Conservation (phyloP, 768 basidiomycete species). For the Auricularia sp. region DNA sequence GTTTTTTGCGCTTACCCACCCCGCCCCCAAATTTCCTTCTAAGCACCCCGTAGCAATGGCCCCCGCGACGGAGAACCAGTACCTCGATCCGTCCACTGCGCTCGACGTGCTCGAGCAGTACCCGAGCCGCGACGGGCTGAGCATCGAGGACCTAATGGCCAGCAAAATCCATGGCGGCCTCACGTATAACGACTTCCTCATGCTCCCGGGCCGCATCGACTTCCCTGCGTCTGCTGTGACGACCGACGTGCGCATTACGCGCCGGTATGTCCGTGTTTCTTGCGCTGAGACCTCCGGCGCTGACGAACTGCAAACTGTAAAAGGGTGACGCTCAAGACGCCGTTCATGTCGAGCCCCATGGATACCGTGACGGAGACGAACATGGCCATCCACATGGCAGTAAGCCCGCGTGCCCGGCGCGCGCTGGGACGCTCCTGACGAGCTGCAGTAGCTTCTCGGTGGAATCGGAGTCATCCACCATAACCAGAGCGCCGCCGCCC, state of each 20-base stretch:
- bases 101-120: slow-evolving; percentile 69
- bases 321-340: slow-evolving; percentile 86
- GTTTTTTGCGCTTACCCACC: not conserved
- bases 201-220: slow-evolving; percentile 92
- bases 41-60: slow-evolving; percentile 7
- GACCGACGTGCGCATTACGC: slow-evolving; percentile 79
- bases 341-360: slow-evolving; percentile 97
- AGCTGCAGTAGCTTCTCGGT: slow-evolving; percentile 57
- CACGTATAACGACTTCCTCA: slow-evolving; percentile 94
- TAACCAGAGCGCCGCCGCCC: slow-evolving; percentile 73
- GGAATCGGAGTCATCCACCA: slow-evolving; percentile 98
- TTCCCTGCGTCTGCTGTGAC: slow-evolving; percentile 74
- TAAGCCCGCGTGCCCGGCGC: slow-evolving; percentile 9
- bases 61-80: slow-evolving; percentile 12
- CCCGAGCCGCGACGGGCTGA: slow-evolving; percentile 66
- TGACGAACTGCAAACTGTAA: not conserved
- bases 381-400: slow-evolving; percentile 90
- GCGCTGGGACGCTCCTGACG: slow-evolving; percentile 4
- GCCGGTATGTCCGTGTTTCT: slow-evolving; percentile 14
- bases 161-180: slow-evolving; percentile 78
- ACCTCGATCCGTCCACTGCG: slow-evolving; percentile 63
- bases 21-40: slow-evolving; percentile 5
- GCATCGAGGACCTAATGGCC: slow-evolving; percentile 80
- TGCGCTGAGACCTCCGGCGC: not conserved
- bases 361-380: slow-evolving; percentile 96